Conservation (phyloP, 805 yeast species). For the Candida quercuum region DNA sequence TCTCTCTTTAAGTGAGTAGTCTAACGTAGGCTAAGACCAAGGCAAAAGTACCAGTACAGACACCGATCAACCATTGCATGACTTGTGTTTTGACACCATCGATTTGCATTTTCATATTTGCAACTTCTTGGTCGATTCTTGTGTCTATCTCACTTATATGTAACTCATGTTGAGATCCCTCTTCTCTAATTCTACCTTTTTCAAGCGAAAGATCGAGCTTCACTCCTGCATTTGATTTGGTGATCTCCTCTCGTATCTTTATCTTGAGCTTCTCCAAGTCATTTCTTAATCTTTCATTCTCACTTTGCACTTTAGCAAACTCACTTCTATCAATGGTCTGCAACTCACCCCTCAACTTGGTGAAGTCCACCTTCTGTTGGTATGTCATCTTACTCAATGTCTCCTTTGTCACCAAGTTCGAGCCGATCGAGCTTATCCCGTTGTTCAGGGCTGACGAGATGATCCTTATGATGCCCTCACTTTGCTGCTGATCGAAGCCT, state of each 20-base stretch:
- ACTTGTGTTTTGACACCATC: slow-evolving; percentile 95
- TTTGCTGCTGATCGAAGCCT: slow-evolving; percentile 72
- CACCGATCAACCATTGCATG: slow-evolving; percentile 98
- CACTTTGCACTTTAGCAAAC: slow-evolving; percentile 73
- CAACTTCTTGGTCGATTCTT: slow-evolving; percentile 90
- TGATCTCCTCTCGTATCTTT: slow-evolving; percentile 83
- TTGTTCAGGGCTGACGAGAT: slow-evolving; percentile 73
- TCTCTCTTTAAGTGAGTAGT: slow-evolving; percentile 63
- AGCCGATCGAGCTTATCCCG: slow-evolving; percentile 69
- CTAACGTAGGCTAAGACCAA: slow-evolving; percentile 88
- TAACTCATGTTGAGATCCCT: slow-evolving; percentile 85
- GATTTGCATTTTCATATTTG: slow-evolving; percentile 92
- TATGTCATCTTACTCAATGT: slow-evolving; percentile 79
- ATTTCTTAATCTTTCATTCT: slow-evolving; percentile 77
- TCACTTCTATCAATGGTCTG: slow-evolving; percentile 86
- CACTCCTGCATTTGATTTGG: slow-evolving; percentile 85
- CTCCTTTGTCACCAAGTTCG: slow-evolving; percentile 81
- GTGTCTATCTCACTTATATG: slow-evolving; percentile 94
- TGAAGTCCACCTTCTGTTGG: slow-evolving; percentile 95
- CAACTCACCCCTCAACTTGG: slow-evolving; percentile 87
- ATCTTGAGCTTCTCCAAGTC: slow-evolving; percentile 85
- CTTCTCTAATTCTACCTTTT: slow-evolving; percentile 94
- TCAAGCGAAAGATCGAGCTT: slow-evolving; percentile 87
- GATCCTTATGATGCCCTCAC: slow-evolving; percentile 71
- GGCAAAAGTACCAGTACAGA: slow-evolving; percentile 97